Conservation (phyloP, 2,329 filamentous ascomycete genomes). For the Xylariaceae sp. region DNA sequence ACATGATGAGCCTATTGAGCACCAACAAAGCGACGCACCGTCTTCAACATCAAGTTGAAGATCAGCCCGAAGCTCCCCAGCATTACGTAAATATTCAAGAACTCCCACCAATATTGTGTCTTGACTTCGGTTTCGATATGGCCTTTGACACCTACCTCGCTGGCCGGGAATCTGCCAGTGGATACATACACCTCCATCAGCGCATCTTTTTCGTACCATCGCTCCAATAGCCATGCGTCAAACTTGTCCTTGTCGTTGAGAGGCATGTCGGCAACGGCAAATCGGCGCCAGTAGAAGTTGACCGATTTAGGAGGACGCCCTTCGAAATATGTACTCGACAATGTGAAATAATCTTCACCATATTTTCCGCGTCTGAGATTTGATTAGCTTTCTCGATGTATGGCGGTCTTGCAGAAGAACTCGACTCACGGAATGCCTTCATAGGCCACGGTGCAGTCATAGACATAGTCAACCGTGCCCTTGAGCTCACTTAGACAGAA, state of each 20-base stretch:
- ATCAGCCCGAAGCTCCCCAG: conserved; percentile 42
- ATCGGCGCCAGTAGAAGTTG: conserved; percentile 94
- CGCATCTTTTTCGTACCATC: conserved; percentile 90
- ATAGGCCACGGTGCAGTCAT: conserved; percentile 93
- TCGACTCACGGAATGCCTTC: conserved; percentile 81
- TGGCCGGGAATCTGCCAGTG: conserved; percentile 75
- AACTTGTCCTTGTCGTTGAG: conserved; percentile 71
- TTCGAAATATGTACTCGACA: conserved; percentile 82
- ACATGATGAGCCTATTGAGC: too few species aligned
- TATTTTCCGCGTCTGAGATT: conserved; percentile 67
- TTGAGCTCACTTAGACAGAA: conserved; percentile 76
- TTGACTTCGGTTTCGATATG: conserved; percentile 58
- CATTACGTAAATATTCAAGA: conserved; percentile 51
- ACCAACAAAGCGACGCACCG: too few species aligned
- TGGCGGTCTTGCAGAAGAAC: background rate
- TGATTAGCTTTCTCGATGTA: too few species aligned
- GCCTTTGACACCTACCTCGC: conserved; percentile 44
- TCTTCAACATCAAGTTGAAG: conserved; percentile 34
- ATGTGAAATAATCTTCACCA: conserved; percentile 86
- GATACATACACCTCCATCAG: conserved; percentile 78
- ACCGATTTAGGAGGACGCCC: conserved; percentile 89
- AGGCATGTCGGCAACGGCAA: conserved; percentile 75
- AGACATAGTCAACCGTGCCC: conserved; percentile 74
- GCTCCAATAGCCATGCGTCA: conserved; percentile 75
- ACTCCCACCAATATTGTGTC: conserved; percentile 51